phyloP scores from a whole-genome alignment of 2,329 filamentous ascomycete species.

The Monilinia aucupariae region DNA sequence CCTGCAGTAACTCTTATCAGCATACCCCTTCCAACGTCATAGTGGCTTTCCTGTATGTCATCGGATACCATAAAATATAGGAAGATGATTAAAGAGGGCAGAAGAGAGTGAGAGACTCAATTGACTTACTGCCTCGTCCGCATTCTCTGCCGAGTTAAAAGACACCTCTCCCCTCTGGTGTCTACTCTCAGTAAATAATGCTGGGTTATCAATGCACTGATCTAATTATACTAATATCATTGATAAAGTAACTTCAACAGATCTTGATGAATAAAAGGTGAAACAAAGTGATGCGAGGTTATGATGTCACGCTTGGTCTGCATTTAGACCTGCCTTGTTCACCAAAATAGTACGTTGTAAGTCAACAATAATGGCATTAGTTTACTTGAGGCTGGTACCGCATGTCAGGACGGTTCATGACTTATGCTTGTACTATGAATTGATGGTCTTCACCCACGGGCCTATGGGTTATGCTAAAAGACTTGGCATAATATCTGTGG shows the following conservation, averaged over 20 bases:
- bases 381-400: background rate
- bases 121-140: background rate
- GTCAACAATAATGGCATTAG: background rate
- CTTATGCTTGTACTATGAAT: background rate
- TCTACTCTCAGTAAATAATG: background rate
- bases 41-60: fast-evolving
- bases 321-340: no score
- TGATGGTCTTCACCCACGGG: background rate
- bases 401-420: background rate
- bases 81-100: background rate
- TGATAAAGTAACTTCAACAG: no score
- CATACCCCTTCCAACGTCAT: background rate
- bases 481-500: background rate
- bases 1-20: background rate
- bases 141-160: background rate
- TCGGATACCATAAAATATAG: no score
- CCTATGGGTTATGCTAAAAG: background rate
- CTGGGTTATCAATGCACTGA: background rate
- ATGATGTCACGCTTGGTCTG: background rate
- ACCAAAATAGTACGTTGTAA: background rate
- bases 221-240: background rate
- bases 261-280: background rate
- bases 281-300: background rate
- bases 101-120: background rate
- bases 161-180: background rate